Evolutionary conservation across 1,284 basidiomycete species (phyloP).

Genomic region (Pyrrhoderma noxium): DNA sequence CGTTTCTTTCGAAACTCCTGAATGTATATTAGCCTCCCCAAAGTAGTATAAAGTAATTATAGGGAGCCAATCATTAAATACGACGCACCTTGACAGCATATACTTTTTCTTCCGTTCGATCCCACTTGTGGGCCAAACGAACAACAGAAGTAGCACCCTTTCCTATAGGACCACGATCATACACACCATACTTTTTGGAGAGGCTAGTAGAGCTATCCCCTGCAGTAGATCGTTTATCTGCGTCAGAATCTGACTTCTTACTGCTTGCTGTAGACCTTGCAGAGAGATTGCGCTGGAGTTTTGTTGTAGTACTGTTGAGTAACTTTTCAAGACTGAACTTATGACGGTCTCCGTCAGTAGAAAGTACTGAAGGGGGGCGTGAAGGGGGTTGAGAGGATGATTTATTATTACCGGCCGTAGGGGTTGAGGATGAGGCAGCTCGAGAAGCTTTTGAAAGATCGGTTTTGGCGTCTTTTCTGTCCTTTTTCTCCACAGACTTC

Average conservation of each 20-base stretch:
- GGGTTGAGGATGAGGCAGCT: slow-evolving; percentile 30
- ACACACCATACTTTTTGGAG: slow-evolving; percentile 93
- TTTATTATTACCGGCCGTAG: neutral
- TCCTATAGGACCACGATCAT: slow-evolving; percentile 94
- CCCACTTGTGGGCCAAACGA: slow-evolving; percentile 97
- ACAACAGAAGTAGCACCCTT: slow-evolving; percentile 98
- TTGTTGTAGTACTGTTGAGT: slow-evolving; percentile 53
- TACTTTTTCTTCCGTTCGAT: slow-evolving; percentile 93
- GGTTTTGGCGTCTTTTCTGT: neutral
- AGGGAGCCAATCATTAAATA: neutral
- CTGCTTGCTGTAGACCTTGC: slow-evolving; percentile 60
- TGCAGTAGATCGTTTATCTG: slow-evolving; percentile 48
- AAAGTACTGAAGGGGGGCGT: slow-evolving; percentile 38
- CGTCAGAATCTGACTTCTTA: slow-evolving; percentile 63
- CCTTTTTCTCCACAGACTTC: slow-evolving; percentile 9
- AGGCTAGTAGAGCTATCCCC: slow-evolving; percentile 61
- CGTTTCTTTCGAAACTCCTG: slow-evolving; percentile 96
- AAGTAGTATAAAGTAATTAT: neutral
- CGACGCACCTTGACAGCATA: slow-evolving; percentile 89
- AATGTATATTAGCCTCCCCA: neutral
- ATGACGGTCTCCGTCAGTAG: slow-evolving; percentile 46
- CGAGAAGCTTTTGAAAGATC: neutral
- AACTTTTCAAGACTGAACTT: slow-evolving; percentile 84
- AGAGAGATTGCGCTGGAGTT: slow-evolving; percentile 65
- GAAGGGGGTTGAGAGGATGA: slow-evolving; percentile 7